Percentiles rank a stretch among this genome's conserved stretches.
Conservation (phyloP, 2,329 filamentous ascomycete species). For the Daldinia eschscholtzii region DNA sequence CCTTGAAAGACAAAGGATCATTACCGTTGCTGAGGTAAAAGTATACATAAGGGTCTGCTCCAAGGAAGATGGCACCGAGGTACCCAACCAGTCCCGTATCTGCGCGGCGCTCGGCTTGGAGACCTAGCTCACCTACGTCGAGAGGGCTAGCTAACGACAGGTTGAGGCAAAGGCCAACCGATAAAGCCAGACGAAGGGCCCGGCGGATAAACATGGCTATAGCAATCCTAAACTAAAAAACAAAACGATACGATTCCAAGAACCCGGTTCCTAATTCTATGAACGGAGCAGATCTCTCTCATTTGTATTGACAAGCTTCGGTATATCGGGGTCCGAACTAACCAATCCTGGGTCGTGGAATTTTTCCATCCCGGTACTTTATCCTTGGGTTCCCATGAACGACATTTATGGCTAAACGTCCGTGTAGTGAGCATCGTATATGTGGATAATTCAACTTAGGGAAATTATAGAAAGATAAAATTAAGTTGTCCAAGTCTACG, state of each 20-base stretch:
- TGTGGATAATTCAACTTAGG: constrained; percentile 21
- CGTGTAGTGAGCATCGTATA: constrained; percentile 5
- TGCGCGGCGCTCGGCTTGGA: constrained; percentile 48
- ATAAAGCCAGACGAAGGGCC: constrained; percentile 30
- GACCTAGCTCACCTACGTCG: constrained; percentile 45
- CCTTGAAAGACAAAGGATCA: constrained; percentile 61
- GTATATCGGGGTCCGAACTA: constrained; percentile 36
- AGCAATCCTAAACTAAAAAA: constrained; percentile 15
- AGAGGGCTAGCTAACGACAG: constrained; percentile 38
- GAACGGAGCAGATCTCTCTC: constrained; percentile 19
- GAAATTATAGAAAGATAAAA: background rate
- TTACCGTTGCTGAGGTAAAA: constrained; percentile 67
- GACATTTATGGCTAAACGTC: constrained; percentile 25
- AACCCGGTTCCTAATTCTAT: constrained; percentile 21
- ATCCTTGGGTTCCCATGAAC: constrained; percentile 22
- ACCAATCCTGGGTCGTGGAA: constrained; percentile 24
- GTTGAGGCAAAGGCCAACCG: constrained; percentile 34
- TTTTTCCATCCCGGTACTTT: constrained; percentile 33
- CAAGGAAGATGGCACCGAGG: constrained; percentile 67
- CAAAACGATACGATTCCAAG: constrained; percentile 14
- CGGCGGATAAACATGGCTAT: constrained; percentile 32
- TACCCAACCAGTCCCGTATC: constrained; percentile 62
- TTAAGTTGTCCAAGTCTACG: background rate
- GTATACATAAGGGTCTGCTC: constrained; percentile 65
- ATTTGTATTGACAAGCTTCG: constrained; percentile 37